Conservation (phyloP, 352 stramenopile species). For the Phytophthora crassamura region DNA sequence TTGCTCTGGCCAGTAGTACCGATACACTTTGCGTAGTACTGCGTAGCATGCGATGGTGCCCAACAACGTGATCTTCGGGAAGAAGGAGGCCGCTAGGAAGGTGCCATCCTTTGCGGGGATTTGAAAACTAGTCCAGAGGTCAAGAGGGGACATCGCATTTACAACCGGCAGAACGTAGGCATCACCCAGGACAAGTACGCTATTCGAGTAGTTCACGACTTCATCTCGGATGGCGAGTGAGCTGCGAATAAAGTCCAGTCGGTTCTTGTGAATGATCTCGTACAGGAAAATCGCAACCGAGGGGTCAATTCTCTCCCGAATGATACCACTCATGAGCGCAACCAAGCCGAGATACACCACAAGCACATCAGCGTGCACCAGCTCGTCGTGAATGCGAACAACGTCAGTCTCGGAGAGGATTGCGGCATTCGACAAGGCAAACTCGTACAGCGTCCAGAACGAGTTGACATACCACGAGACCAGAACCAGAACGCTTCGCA, state of each 20-base stretch:
- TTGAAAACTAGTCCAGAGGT: slow-evolving; percentile 6
- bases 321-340: slow-evolving; percentile 1
- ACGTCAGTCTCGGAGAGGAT: background rate
- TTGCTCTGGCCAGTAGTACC: slow-evolving; percentile 8
- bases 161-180: background rate
- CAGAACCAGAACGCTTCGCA: slow-evolving; percentile 17
- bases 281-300: slow-evolving; percentile 7
- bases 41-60: background rate
- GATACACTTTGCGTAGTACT: slow-evolving; percentile 4
- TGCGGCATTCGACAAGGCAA: slow-evolving; percentile 14
- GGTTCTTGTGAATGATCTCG: slow-evolving; percentile 4
- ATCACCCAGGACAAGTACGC: slow-evolving; percentile 11
- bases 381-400: slow-evolving; percentile 12
- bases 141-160: slow-evolving; percentile 10
- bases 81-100: slow-evolving; percentile 1
- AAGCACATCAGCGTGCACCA: slow-evolving; percentile 30
- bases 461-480: slow-evolving; percentile 24
- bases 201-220: background rate
- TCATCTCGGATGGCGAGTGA: background rate
- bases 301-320: slow-evolving; percentile 16
- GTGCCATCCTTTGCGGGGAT: background rate
- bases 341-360: slow-evolving; percentile 8
- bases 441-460: slow-evolving; percentile 36
- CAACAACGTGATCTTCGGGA: slow-evolving; percentile 9
- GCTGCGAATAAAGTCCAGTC: background rate